Evolutionary conservation across 345 rosid genomes (phyloP), one percentile per base, ranked within the genome.

Genomic region (Linum trigynum): DNA sequence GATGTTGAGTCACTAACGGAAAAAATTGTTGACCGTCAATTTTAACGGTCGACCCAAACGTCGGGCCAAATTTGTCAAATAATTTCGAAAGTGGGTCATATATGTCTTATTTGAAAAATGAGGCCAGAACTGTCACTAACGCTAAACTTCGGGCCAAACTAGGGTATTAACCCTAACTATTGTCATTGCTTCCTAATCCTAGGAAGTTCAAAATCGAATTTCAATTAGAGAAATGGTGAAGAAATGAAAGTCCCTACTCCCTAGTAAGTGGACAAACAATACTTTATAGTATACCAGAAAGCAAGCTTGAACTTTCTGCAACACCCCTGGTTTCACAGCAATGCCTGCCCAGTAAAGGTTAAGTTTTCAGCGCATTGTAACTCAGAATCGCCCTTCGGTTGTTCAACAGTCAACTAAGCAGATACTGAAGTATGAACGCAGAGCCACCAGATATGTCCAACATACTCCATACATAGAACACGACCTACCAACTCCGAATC

Each of bases 241-340:
- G 7, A 35, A 48, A 32, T 23, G 11, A 9, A 37, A n/a, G 38
- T 55, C 8, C 16, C n/a, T n/a, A 5, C 12, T 55, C 8, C 16
- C 5, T 2, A 1, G 56, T 35, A 15, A 2, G 36, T 45, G 15
- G 5, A 53, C 7, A 55, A 38, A 59, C 61, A 23, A 61, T n/a
- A 64, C 55, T 66, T 36, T 38, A 4, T 68, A 61, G 65, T 84
- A 69, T 80, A 86, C 99, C 61, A 83, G 36, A 70, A 77, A 53
- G 74, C 68, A 72, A 62, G 82, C 75, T 72, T 94, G 96, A n/a
- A 86, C 64, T 79, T 86, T 85, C 60, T 83, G 77, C 76, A 88
- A 56, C 61, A 82, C 87, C 57, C 92, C 82, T 64, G 97, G 96
- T 78, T 90, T 94, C 78, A 88, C 78, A 48, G 96, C 95, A 39